A percentile compares a stretch with the other conserved stretches of the same genome.
phyloP scores from a whole-genome alignment of 164 flowering plant species.

The Euptelea pleiosperma region DNA sequence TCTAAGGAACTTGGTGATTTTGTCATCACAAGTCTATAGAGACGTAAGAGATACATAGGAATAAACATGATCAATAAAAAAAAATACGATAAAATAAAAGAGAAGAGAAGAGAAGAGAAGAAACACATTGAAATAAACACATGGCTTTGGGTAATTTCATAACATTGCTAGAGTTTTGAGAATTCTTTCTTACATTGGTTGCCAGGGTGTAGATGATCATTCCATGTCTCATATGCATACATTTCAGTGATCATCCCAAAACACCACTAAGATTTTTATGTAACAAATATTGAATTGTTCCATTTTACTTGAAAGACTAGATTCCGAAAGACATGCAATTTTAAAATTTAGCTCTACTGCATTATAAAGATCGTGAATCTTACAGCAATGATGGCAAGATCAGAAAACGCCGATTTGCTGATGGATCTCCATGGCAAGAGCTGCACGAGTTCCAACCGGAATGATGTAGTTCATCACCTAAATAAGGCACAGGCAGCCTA shows the following conservation, averaged over 20 bases:
- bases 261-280: too few species aligned
- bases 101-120: too few species aligned
- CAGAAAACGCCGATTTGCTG: constrained; percentile 72
- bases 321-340: background rate
- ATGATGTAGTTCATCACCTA: constrained; percentile 92
- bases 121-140: too few species aligned
- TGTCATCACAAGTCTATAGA: too few species aligned
- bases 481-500: constrained; percentile 63
- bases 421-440: constrained; percentile 91
- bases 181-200: too few species aligned
- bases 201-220: background rate
- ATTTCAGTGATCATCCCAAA: background rate
- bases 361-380: constrained; percentile 18
- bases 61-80: too few species aligned
- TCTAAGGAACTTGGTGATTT: too few species aligned
- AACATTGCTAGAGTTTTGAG: too few species aligned
- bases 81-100: too few species aligned
- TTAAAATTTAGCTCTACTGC: background rate
- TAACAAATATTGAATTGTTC: background rate
- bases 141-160: too few species aligned
- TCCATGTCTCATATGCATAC: too few species aligned
- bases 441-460: constrained; percentile 99
- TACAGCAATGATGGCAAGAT: constrained; percentile 84
- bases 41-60: too few species aligned
- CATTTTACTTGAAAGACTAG: background rate